These are phyloP conservation scores for Taphrina communis DNA, from an alignment of 1,139 yeast genomes.

Conservation along the genomic window DNA sequence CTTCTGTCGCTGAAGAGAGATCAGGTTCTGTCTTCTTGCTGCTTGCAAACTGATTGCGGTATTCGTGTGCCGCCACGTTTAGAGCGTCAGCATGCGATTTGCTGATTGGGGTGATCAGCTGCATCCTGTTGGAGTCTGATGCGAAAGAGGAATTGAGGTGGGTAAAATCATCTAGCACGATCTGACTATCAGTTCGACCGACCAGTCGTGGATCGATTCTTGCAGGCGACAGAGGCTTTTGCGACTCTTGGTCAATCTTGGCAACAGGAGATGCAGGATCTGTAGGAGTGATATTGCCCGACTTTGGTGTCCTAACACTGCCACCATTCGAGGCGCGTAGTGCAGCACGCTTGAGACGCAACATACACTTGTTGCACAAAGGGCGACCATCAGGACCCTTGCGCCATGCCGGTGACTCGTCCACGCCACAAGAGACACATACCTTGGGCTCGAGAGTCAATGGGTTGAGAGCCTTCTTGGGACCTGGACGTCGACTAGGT, in stretches of 20 bases:
- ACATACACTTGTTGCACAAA: constrained; percentile 27
- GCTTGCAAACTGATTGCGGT: not conserved
- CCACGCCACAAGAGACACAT: constrained; percentile 12
- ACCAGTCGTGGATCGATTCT: constrained; percentile 5
- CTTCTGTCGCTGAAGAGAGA: too few relatives aligned
- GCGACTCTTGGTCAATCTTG: not conserved
- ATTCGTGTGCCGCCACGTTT: not conserved
- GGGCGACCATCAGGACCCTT: constrained; percentile 15
- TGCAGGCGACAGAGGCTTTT: not conserved
- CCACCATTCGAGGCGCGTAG: constrained; percentile 3
- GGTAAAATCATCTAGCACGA: constrained; percentile 10
- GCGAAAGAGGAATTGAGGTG: constrained; percentile 22
- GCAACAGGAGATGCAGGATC: not conserved
- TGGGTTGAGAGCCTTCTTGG: constrained; percentile 19
- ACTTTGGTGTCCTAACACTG: not conserved
- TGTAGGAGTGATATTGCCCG: not conserved
- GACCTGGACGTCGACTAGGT: constrained; percentile 21
- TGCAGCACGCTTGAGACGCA: constrained; percentile 21
- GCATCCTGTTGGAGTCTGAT: constrained; percentile 6
- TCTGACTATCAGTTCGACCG: constrained; percentile 12
- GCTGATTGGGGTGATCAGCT: not conserved
- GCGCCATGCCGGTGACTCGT: constrained; percentile 30
- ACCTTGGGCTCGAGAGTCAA: constrained; percentile 14
- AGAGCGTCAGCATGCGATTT: not conserved
- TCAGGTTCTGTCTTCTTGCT: too few relatives aligned